Evolutionary conservation across 176 grass and related monocot species (phyloP), one percentile per base, ranked within the genome.

Genomic region (Eleusine coracana): DNA sequence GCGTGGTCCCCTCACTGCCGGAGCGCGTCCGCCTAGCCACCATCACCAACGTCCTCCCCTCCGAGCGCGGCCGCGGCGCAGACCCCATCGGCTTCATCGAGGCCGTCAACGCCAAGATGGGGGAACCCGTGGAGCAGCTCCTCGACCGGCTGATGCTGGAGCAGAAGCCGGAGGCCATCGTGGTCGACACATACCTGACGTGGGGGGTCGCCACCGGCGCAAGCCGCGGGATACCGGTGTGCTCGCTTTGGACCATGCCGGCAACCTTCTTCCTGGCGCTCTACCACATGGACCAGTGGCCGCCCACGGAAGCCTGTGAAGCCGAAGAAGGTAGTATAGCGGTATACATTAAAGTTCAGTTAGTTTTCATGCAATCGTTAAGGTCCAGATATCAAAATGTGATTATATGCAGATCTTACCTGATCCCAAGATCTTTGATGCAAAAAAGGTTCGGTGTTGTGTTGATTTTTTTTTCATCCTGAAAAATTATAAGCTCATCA

Each of bases 11-110:
- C 2, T 10, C 41, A 39, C 82, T 87, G 62, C 85, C 87, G 25
- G 78, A n/a, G 18, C 44, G 68, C 76, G 74, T 92, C 78, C 45
- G 74, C 76, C 27, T 95, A 8, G 69, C 73, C 77, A 88, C 87
- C 27, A 81, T 94, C 70, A 87, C 87, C 27, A 92, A 92, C 77
- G 82, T 88, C 70, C 49, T 94, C 61, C 92, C 92, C 17, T 92
- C 92, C 0, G 92, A 94, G 83, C 55, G 36, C 3, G 69, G 41
- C 73, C 92, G 92, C 0, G 81, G 62, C 27, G 78, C 85, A 38
- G 82, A 92, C 74, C 60, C 21, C 34, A 10, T 7, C 8, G 85
- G 74, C 29, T 94, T 94, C 68, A 7, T 92, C 76, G 82, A 75
- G 27, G 87, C 87, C 42, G 93, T 95, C 36, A 10, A 7, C 3